Evolutionary conservation across 345 rosid species (phyloP).

Genomic region (Salix arbutifolia): DNA sequence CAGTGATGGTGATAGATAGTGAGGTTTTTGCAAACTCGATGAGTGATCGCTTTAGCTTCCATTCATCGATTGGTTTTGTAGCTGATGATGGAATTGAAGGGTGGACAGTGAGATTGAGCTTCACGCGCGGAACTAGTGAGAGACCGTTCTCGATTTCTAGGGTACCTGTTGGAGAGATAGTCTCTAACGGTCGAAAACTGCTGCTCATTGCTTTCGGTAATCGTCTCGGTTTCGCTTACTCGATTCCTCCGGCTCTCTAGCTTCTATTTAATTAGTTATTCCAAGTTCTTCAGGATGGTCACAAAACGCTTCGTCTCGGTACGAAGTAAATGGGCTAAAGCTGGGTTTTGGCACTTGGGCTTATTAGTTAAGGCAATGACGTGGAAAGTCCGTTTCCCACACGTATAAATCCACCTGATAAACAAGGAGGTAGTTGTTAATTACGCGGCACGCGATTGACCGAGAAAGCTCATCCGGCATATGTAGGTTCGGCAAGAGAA

Average conservation of each 20-base stretch:
- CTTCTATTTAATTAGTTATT: neutral
- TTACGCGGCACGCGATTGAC: neutral
- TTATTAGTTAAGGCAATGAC: neutral
- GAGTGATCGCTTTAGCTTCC: constrained; percentile 79
- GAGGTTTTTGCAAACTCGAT: constrained; percentile 61
- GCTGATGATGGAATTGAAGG: constrained; percentile 50
- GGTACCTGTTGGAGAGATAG: constrained; percentile 52
- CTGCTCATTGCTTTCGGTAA: constrained; percentile 23
- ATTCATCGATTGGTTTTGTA: constrained; percentile 73
- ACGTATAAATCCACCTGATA: neutral
- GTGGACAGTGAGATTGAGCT: constrained; percentile 57
- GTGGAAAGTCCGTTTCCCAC: neutral
- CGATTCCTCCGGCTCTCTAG: neutral
- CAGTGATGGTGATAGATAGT: constrained; percentile 49
- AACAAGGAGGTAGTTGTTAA: neutral
- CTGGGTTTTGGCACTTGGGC: neutral
- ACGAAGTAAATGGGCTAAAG: neutral
- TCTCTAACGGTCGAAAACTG: constrained; percentile 43
- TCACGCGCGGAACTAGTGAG: constrained; percentile 60
- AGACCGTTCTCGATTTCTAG: constrained; percentile 68
- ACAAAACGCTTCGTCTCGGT: neutral
- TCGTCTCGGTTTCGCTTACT: neutral
- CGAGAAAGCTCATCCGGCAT: neutral
- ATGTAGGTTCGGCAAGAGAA: neutral
- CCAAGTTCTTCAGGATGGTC: neutral